Conservation (phyloP, 495 filamentous ascomycete species). For the Daldinia childiae region DNA sequence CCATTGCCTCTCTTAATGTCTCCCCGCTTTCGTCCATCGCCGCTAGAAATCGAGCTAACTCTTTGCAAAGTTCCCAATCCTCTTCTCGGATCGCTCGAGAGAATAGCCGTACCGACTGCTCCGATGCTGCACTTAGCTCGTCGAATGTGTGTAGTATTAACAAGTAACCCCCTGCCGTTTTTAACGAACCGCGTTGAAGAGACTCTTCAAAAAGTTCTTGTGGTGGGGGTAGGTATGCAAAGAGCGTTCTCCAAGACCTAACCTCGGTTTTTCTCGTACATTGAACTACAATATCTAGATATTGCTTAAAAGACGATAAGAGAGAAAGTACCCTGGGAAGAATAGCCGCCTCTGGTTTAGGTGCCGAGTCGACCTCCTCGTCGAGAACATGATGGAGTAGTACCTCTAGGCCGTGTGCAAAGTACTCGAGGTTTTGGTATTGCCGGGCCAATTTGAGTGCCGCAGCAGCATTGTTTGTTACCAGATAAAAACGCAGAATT, state of each 20-base stretch:
- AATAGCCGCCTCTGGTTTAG: slow-evolving; percentile 73
- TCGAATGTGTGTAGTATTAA: slow-evolving; percentile 95
- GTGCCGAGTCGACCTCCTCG: slow-evolving; percentile 86
- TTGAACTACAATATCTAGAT: slow-evolving; percentile 95
- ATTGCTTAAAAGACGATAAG: slow-evolving; percentile 86
- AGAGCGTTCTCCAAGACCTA: slow-evolving; percentile 92
- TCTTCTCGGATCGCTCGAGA: slow-evolving; percentile 80
- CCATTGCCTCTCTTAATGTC: slow-evolving; percentile 81
- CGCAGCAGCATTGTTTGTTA: slow-evolving; percentile 73
- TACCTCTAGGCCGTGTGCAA: slow-evolving; percentile 91
- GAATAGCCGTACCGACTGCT: slow-evolving; percentile 84
- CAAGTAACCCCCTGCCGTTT: slow-evolving; percentile 95
- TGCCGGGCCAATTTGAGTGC: slow-evolving; percentile 81
- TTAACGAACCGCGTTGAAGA: slow-evolving; percentile 81
- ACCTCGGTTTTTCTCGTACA: slow-evolving; percentile 98
- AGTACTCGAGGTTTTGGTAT: slow-evolving; percentile 87
- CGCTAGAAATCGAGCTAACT: slow-evolving; percentile 90
- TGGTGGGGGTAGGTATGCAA: slow-evolving; percentile 86
- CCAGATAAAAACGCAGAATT: slow-evolving; percentile 79
- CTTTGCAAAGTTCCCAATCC: slow-evolving; percentile 97
- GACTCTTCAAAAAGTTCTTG: slow-evolving; percentile 93
- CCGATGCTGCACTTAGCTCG: slow-evolving; percentile 78
- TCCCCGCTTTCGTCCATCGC: slow-evolving; percentile 88
- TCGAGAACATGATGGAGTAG: slow-evolving; percentile 93
- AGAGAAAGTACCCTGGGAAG: slow-evolving; percentile 89